A percentile compares a stretch with the other conserved stretches of the same genome.
Conservation (phyloP, 2,329 filamentous ascomycete species). For the Elsinoe australis region DNA sequence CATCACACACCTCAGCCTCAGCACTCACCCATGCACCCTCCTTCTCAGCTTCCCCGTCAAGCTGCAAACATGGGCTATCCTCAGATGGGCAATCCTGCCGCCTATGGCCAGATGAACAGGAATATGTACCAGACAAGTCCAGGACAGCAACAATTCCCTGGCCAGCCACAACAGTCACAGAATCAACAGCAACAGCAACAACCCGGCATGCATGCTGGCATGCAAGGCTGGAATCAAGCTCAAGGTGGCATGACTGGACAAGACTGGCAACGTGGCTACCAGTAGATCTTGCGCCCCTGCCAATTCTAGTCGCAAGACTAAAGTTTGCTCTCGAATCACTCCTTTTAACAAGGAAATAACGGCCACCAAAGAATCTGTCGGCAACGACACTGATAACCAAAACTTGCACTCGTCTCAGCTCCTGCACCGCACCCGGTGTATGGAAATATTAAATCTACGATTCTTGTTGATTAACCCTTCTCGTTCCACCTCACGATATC, state of each 20-base stretch:
- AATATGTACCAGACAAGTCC: conserved; percentile 44
- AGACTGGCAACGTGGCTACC: conserved; percentile 32
- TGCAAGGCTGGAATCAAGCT: conserved; percentile 45
- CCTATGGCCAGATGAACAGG: conserved; percentile 41
- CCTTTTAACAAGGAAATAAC: neutral
- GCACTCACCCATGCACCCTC: conserved; percentile 43
- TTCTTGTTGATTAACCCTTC: neutral
- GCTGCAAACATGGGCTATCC: conserved; percentile 37
- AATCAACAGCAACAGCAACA: conserved; percentile 35
- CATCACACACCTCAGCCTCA: conserved; percentile 41
- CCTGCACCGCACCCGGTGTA: neutral
- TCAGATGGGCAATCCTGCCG: conserved; percentile 36
- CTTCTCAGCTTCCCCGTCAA: conserved; percentile 42
- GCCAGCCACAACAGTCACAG: conserved; percentile 31
- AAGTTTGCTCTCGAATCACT: neutral
- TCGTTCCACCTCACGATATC: neutral
- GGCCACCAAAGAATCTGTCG: conserved; percentile 13
- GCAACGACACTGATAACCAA: conserved; percentile 4
- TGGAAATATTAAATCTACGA: conserved; percentile 1
- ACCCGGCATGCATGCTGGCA: conserved; percentile 42
- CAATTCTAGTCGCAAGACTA: neutral
- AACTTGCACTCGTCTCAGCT: neutral
- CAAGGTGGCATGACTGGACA: conserved; percentile 33
- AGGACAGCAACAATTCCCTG: conserved; percentile 36
- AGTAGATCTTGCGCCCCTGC: conserved; percentile 17